Percentiles rank a stretch among this genome's conserved stretches.
phyloP scores from a whole-genome alignment of 208 protist species.

The Kentomonas sorsogonicus region DNA sequence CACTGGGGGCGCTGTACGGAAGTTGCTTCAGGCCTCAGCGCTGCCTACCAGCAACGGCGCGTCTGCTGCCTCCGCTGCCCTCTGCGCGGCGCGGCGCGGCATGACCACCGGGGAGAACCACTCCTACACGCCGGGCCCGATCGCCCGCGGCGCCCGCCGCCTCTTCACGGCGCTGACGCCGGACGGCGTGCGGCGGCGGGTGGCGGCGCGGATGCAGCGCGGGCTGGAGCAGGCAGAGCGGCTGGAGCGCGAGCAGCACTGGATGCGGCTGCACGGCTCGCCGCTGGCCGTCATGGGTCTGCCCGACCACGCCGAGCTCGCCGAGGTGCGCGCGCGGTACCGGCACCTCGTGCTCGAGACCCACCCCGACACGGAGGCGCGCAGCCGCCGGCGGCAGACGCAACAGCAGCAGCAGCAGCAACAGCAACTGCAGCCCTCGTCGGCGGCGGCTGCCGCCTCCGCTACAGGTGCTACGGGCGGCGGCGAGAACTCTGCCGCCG shows the following conservation, averaged over 20 bases:
- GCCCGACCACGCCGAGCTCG: constrained; percentile 65
- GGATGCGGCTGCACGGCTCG: constrained; percentile 67
- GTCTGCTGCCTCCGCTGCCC: too few relatives aligned
- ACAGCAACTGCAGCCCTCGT: too few relatives aligned
- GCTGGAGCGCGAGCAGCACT: constrained; percentile 65
- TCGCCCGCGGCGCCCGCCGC: constrained; percentile 28
- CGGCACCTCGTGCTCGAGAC: constrained; percentile 63
- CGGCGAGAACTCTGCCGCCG: too few relatives aligned
- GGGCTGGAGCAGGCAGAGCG: constrained; percentile 55
- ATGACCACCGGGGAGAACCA: constrained; percentile 59
- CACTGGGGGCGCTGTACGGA: too few relatives aligned
- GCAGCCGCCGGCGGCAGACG: too few relatives aligned
- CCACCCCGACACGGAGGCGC: constrained; percentile 76
- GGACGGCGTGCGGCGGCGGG: constrained; percentile 19
- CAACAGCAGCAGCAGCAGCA: too few relatives aligned
- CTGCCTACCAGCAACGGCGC: too few relatives aligned
- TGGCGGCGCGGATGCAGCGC: constrained; percentile 42
- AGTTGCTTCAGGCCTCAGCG: too few relatives aligned
- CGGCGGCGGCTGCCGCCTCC: too few relatives aligned
- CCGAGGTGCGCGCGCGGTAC: constrained; percentile 67
- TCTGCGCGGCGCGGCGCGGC: constrained; percentile 1
- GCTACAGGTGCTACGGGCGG: background rate
- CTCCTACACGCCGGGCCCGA: constrained; percentile 57
- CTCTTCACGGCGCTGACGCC: constrained; percentile 44
- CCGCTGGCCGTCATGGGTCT: constrained; percentile 76